Percentiles rank a stretch among this genome's conserved stretches.
Evolutionary conservation across 2,329 filamentous ascomycete species (phyloP).

Genomic region (Chaetomium olivaceum): DNA sequence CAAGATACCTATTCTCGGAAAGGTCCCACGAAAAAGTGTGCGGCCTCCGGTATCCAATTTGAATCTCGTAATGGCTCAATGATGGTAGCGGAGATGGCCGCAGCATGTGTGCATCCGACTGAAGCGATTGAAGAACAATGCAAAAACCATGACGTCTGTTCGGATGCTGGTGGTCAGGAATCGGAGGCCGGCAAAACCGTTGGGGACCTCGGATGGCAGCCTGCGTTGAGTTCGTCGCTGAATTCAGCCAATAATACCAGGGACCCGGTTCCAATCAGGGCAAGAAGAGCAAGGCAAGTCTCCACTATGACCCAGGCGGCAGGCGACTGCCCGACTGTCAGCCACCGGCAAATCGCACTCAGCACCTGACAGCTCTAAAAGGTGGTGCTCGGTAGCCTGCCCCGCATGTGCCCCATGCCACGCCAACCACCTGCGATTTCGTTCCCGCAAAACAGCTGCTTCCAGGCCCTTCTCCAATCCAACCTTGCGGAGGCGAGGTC

Average conservation of each 20-base stretch:
- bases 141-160: neutral
- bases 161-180: neutral
- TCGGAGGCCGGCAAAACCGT: neutral
- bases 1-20: neutral
- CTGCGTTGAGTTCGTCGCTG: neutral
- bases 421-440: neutral
- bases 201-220: neutral
- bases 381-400: neutral
- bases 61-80: neutral
- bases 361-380: neutral
- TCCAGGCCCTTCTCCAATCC: neutral
- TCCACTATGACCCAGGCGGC: neutral
- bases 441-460: neutral
- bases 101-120: neutral
- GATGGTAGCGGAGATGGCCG: neutral
- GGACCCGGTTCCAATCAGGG: constrained; percentile 11
- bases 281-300: neutral
- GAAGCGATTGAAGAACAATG: neutral
- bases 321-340: neutral
- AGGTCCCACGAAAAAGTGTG: neutral
- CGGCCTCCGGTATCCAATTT: neutral
- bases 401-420: neutral
- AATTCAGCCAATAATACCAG: constrained; percentile 1
- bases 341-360: constrained; percentile 2
- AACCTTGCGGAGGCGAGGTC: constrained; percentile 2